These are phyloP conservation scores for Nakazawaea pomicola DNA, from an alignment of 805 yeast species.

Conservation along the genomic window DNA sequence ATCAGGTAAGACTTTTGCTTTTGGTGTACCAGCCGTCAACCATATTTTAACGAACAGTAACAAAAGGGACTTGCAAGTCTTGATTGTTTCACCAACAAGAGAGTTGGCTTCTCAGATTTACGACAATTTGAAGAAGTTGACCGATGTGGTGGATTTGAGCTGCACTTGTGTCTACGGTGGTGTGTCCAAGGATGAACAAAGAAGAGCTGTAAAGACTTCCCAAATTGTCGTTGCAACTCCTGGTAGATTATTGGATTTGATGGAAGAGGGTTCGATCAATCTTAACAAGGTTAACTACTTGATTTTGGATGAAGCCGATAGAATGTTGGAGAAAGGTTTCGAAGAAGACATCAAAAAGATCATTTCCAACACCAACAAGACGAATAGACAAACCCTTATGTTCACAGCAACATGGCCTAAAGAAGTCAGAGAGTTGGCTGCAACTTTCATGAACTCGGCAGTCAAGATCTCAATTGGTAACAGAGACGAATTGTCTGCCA, in stretches of 20 bases:
- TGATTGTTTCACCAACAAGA: constrained; percentile 94
- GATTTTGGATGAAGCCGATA: constrained; percentile 95
- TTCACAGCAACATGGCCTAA: constrained; percentile 99
- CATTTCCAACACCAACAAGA: constrained; percentile 32
- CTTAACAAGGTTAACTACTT: constrained; percentile 66
- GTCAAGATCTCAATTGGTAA: constrained; percentile 91
- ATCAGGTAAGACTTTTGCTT: constrained; percentile 95
- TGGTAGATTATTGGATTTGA: constrained; percentile 89
- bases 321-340: constrained; percentile 98
- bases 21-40: constrained; percentile 94
- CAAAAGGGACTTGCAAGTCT: constrained; percentile 57
- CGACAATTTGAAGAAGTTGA: constrained; percentile 70
- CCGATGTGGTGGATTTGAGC: constrained; percentile 54
- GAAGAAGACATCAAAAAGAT: constrained; percentile 92
- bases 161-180: constrained; percentile 95
- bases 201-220: constrained; percentile 57
- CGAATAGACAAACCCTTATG: constrained; percentile 86
- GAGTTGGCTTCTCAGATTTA: constrained; percentile 93
- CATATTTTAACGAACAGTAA: constrained; percentile 44
- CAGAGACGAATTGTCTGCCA: constrained; percentile 90
- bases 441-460: constrained; percentile 78
- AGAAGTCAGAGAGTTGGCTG: constrained; percentile 90
- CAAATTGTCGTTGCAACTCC: constrained; percentile 95
- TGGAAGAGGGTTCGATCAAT: constrained; percentile 81
- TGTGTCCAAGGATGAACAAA: constrained; percentile 92